phyloP scores from a whole-genome alignment of 345 rosid genomes.

The Syzygium aromaticum region DNA sequence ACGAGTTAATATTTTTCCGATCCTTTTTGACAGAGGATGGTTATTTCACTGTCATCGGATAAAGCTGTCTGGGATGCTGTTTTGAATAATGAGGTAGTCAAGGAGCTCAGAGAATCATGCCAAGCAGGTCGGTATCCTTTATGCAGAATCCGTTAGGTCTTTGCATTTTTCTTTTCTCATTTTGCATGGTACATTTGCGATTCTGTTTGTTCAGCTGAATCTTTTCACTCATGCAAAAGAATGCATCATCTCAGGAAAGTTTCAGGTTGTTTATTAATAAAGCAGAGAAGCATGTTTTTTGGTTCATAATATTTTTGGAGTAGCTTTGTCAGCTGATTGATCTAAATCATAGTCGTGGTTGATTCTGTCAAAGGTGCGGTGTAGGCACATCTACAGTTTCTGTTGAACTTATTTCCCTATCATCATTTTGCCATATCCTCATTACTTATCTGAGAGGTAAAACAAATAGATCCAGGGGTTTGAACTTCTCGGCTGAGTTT shows the following conservation, averaged over 20 bases:
- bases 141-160: background rate
- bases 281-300: background rate
- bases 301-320: background rate
- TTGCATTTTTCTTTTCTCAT: background rate
- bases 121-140: constrained; percentile 30
- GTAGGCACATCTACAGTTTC: background rate
- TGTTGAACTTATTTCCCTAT: background rate
- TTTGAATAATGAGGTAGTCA: constrained; percentile 64
- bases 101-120: constrained; percentile 54
- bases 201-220: background rate
- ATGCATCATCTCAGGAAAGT: background rate
- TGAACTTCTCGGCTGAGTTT: background rate
- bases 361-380: background rate
- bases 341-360: background rate
- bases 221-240: background rate
- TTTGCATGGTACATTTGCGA: background rate
- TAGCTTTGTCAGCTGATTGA: background rate
- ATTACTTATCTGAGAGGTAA: background rate
- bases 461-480: background rate
- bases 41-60: constrained; percentile 71
- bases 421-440: background rate
- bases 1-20: background rate
- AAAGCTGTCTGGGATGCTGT: constrained; percentile 88
- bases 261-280: background rate
- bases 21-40: constrained; percentile 55